A percentile compares a stretch with the other conserved stretches of the same genome.
Conservation (phyloP, 257 asterid species). For the Solanum ahanhuiri region DNA sequence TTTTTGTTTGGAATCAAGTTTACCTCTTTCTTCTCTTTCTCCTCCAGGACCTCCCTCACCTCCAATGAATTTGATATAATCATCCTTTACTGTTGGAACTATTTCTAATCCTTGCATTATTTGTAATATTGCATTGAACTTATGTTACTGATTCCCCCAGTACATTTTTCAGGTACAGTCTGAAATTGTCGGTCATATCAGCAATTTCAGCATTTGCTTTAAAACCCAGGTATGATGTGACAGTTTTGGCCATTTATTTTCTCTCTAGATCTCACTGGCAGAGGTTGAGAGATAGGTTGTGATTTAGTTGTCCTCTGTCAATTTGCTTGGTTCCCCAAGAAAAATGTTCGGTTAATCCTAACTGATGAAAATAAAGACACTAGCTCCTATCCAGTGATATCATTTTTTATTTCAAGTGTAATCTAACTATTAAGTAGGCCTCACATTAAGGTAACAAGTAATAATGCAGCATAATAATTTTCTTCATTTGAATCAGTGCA, state of each 20-base stretch:
- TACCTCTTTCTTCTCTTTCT: background rate
- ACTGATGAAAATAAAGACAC: background rate
- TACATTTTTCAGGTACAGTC: conserved; percentile 39
- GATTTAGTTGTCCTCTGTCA: background rate
- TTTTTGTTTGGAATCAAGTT: background rate
- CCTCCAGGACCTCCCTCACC: background rate
- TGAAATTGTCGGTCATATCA: conserved; percentile 54
- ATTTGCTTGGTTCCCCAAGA: background rate
- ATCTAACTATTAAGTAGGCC: background rate
- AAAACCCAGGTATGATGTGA: conserved; percentile 34
- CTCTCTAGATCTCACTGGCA: background rate
- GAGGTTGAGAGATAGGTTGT: background rate
- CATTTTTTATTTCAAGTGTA: background rate
- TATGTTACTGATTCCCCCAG: background rate
- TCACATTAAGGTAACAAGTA: background rate
- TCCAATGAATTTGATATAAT: background rate
- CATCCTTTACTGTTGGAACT: background rate
- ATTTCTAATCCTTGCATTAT: background rate
- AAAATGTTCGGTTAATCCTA: background rate
- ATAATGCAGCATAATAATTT: background rate
- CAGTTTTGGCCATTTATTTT: background rate
- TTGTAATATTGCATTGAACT: background rate
- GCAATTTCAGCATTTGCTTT: conserved; percentile 46
- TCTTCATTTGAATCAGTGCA: background rate
- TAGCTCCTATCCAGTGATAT: background rate